A percentile compares a stretch with the other conserved stretches of the same genome.
These are phyloP conservation scores for Ogataea hybrid DNA, from an alignment of 1,139 yeast genomes.

Conservation along the genomic window DNA sequence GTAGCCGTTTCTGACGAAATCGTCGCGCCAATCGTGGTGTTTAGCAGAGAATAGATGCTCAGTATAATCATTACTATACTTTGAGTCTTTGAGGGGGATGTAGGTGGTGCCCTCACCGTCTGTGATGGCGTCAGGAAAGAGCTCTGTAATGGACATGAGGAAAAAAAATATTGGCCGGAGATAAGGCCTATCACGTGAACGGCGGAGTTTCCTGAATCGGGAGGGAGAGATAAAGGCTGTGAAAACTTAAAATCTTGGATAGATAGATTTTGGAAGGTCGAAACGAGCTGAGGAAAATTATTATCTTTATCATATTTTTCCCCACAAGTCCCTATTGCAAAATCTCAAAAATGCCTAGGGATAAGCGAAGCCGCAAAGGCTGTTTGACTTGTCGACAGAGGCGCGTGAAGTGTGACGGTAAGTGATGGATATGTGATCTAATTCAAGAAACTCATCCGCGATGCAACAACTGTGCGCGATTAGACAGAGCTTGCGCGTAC, in stretches of 20 bases:
- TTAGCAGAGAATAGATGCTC: not conserved
- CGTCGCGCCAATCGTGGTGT: slow-evolving; percentile 27
- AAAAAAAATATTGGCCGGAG: not conserved
- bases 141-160: not conserved
- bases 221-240: not conserved
- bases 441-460: not conserved
- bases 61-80: not conserved
- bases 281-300: not conserved
- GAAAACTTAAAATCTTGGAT: not conserved
- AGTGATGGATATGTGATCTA: not conserved
- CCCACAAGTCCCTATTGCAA: not conserved
- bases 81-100: not conserved
- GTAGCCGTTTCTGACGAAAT: slow-evolving; percentile 25
- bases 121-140: not conserved
- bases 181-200: not conserved
- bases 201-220: not conserved
- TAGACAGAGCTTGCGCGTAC: not conserved
- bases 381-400: slow-evolving; percentile 5
- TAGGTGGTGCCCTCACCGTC: not conserved
- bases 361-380: slow-evolving; percentile 5
- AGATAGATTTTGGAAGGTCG: not conserved
- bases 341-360: not conserved
- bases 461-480: slow-evolving; percentile 3
- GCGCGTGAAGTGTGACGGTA: slow-evolving; percentile 4
- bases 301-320: not conserved